Conservation (phyloP, 495 filamentous ascomycete species). For the Neurospora discreta region DNA sequence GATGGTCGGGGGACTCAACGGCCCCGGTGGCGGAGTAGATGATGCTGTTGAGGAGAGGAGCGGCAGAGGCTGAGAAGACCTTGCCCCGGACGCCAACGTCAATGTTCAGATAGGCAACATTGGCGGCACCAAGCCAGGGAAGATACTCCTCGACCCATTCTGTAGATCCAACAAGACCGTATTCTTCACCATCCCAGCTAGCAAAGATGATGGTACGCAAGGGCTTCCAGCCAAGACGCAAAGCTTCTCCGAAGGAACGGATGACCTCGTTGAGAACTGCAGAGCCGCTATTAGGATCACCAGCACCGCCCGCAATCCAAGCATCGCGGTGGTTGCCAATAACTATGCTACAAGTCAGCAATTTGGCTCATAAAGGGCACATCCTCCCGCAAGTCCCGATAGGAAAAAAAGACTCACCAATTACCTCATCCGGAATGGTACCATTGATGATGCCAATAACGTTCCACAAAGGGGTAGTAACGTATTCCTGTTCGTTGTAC, state of each 20-base stretch:
- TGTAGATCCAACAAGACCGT: constrained; percentile 84
- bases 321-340: constrained; percentile 96
- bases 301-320: constrained; percentile 82
- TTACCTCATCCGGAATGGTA: constrained; percentile 66
- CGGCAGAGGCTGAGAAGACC: constrained; percentile 56
- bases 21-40: constrained; percentile 57
- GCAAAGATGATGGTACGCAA: constrained; percentile 86
- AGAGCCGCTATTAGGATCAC: constrained; percentile 82
- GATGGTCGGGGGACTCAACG: constrained; percentile 71
- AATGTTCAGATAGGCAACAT: constrained; percentile 85
- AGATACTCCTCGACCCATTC: constrained; percentile 94
- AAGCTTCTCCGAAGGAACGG: constrained; percentile 67
- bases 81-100: constrained; percentile 68
- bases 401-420: constrained; percentile 7
- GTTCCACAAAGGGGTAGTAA: constrained; percentile 85
- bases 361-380: background rate
- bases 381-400: background rate
- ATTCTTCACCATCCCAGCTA: constrained; percentile 92
- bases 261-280: constrained; percentile 82
- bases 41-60: constrained; percentile 69
- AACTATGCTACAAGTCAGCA: constrained; percentile 34
- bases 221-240: constrained; percentile 78
- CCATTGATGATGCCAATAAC: constrained; percentile 93
- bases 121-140: constrained; percentile 67
- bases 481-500: constrained; percentile 79